phyloP scores from a whole-genome alignment of 2,329 filamentous ascomycete species.

The Talaromyces sp. region DNA sequence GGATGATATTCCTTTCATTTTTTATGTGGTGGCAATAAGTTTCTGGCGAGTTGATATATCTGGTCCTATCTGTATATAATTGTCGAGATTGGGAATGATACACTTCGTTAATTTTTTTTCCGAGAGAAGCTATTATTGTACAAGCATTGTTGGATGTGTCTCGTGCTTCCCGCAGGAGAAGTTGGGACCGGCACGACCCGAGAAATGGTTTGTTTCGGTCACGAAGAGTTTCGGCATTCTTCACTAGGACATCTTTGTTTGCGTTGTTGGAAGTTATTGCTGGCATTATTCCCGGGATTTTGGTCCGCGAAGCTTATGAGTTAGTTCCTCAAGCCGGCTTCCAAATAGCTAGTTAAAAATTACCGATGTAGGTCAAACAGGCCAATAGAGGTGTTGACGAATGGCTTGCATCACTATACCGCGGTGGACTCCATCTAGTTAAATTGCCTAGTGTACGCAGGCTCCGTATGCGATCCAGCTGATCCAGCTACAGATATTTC shows the following conservation, averaged over 20 bases:
- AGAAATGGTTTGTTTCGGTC: too few species aligned
- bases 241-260: background rate
- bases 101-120: background rate
- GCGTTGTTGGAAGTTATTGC: background rate
- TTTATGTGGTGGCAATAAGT: background rate
- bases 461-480: background rate
- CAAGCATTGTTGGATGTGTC: background rate
- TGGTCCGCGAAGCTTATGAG: background rate
- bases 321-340: background rate
- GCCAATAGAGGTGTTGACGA: background rate
- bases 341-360: background rate
- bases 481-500: slow-evolving; percentile 41
- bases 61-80: background rate
- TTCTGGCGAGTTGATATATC: background rate
- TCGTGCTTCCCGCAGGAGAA: too few species aligned
- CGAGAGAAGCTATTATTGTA: background rate
- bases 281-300: background rate
- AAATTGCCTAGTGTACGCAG: background rate
- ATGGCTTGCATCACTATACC: background rate
- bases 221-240: background rate
- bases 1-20: background rate
- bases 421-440: background rate
- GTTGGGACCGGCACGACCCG: too few species aligned
- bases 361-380: background rate
- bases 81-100: background rate